Evolutionary conservation across 2,329 filamentous ascomycete genomes (phyloP), one percentile per base, ranked within the genome.

Genomic region (Calycina herbarum): DNA sequence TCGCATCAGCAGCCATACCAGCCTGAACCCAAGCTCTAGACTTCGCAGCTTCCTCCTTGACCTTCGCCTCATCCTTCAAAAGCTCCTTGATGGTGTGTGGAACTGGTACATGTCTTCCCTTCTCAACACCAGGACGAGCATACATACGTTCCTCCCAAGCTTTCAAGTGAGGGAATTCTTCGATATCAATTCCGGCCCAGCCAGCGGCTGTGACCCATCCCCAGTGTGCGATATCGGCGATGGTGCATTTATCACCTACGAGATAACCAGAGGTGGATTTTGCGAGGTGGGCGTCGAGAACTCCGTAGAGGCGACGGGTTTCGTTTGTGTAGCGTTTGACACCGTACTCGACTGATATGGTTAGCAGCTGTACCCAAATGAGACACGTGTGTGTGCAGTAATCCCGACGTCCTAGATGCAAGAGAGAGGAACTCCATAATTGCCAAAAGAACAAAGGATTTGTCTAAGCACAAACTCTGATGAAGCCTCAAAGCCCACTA

Each of bases 321-420:
- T 97, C 93, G 75, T 92, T 95, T 74, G 83, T 81, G 79, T 96
- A 97, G 59, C 93, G 86, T 74, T 91, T 87, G 64, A 96, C 86
- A 68, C 90, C 92, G 76, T 97, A 96, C 73, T 89, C 82, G 73
- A 96, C 64, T 64, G n/a, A 15, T 5, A 10, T 13, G 10, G 42
- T 62, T 33, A 63, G 56, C 45, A 11, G 10, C 33, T 45, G 10
- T 13, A 29, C 54, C 35, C n/a, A 5, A n/a, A 20, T 45, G 33
- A n/a, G 45, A 62, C 13, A 40, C 33, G 56, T 35, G 42, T 8
- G 40, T n/a, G 42, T 20, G n/a, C 17, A 20, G 17, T 8, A 8
- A 48, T 48, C 17, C 42, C 3, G n/a, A 20, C 8, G 2, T 20
- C 6, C 13, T 13, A 15, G 17, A 5, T 48, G 17, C 7, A 5